Percentiles rank a stretch among this genome's conserved stretches.
These are phyloP conservation scores for Phaeosphaeriaceae sp. DNA, from an alignment of 2,329 filamentous ascomycete species.

Conservation along the genomic window DNA sequence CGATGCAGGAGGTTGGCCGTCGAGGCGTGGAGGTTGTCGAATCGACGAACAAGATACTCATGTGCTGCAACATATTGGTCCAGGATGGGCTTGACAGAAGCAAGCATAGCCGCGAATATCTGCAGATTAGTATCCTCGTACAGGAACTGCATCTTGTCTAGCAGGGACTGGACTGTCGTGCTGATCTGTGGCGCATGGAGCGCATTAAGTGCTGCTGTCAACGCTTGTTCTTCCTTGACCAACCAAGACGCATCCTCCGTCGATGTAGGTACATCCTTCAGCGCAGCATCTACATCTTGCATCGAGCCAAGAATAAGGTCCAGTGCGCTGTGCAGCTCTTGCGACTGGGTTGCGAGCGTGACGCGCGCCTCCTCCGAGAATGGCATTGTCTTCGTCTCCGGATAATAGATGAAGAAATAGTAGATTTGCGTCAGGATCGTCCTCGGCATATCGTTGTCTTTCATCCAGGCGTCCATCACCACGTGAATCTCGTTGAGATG, in stretches of 20 bases:
- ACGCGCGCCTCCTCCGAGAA: slow-evolving; percentile 11
- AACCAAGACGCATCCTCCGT: slow-evolving; percentile 72
- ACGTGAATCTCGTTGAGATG: slow-evolving; percentile 23
- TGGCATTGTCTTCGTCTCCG: slow-evolving; percentile 3
- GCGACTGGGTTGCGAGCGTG: slow-evolving; percentile 59
- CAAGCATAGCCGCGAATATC: slow-evolving; percentile 65
- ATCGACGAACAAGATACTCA: slow-evolving; percentile 64
- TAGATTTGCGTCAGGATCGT: slow-evolving; percentile 66
- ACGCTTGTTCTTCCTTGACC: slow-evolving; percentile 54
- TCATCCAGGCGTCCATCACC: slow-evolving; percentile 26
- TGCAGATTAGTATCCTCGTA: slow-evolving; percentile 51
- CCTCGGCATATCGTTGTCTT: slow-evolving; percentile 32
- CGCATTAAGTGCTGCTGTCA: slow-evolving; percentile 59
- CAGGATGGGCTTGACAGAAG: slow-evolving; percentile 73
- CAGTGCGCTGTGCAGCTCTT: slow-evolving; percentile 68
- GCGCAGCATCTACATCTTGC: slow-evolving; percentile 71
- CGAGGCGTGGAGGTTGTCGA: slow-evolving; percentile 71
- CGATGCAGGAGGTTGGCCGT: slow-evolving; percentile 78
- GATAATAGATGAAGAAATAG: slow-evolving; percentile 64
- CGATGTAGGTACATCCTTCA: slow-evolving; percentile 64
- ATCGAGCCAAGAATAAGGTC: slow-evolving; percentile 82
- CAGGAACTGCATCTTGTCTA: slow-evolving; percentile 56
- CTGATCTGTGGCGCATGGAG: slow-evolving; percentile 68
- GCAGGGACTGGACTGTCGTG: slow-evolving; percentile 52
- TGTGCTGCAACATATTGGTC: slow-evolving; percentile 74